phyloP scores from a whole-genome alignment of 2,329 filamentous ascomycete species.

The Zarea fungicola region DNA sequence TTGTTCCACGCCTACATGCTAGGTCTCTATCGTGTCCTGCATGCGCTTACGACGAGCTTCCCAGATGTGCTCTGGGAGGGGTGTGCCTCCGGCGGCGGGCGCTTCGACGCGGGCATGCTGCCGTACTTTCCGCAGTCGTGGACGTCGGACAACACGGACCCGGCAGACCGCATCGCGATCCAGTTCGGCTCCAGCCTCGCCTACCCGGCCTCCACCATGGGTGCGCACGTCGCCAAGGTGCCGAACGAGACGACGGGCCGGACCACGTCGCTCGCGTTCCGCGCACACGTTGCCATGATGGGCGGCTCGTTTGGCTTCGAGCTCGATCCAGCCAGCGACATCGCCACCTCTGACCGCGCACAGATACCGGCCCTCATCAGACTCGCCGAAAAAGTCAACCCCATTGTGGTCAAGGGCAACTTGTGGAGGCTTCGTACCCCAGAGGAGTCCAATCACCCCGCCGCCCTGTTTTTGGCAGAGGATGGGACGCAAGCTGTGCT shows the following conservation, averaged over 20 bases:
- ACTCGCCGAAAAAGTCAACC: constrained; percentile 51
- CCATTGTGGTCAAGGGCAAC: constrained; percentile 53
- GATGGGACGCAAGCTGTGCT: constrained; percentile 46
- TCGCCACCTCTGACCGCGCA: constrained; percentile 43
- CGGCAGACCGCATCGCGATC: constrained; percentile 54
- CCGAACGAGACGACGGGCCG: constrained; percentile 54
- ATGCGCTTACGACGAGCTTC: constrained; percentile 52
- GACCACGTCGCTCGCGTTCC: constrained; percentile 52
- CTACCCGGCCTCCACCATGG: constrained; percentile 59
- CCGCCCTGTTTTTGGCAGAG: constrained; percentile 51
- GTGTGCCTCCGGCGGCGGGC: constrained; percentile 58
- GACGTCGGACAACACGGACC: constrained; percentile 62
- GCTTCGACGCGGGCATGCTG: constrained; percentile 58
- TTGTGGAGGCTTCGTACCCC: constrained; percentile 55
- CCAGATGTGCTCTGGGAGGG: constrained; percentile 61
- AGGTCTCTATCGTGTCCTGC: constrained; percentile 57
- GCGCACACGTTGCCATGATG: constrained; percentile 63
- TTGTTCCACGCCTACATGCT: constrained; percentile 56
- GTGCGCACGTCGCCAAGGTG: constrained; percentile 57
- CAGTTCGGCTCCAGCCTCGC: constrained; percentile 59
- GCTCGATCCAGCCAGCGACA: constrained; percentile 46
- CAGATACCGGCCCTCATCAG: constrained; percentile 49
- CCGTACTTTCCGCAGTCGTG: constrained; percentile 62
- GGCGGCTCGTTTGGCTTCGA: constrained; percentile 62
- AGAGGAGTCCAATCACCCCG: constrained; percentile 56